phyloP scores from a whole-genome alignment of 129 eudicot genomes.

The Saussurea involucrata region DNA sequence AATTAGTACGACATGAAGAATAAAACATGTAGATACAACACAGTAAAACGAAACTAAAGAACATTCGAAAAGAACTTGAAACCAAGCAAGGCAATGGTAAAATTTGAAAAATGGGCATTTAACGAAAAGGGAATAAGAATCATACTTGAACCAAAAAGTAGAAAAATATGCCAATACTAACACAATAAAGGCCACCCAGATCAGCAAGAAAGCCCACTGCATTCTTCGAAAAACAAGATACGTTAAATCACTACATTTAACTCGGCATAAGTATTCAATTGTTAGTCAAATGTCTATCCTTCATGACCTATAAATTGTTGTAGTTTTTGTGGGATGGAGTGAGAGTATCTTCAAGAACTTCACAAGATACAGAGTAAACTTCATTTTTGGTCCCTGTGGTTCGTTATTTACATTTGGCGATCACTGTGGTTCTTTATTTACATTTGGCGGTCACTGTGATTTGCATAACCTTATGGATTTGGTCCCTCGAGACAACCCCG shows the following conservation, averaged over 20 bases:
- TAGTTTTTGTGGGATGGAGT: background rate
- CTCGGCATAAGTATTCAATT: background rate
- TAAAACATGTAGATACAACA: background rate
- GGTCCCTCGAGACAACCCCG: background rate
- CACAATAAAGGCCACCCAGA: slow-evolving; percentile 86
- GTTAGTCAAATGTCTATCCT: background rate
- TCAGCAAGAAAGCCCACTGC: slow-evolving; percentile 99
- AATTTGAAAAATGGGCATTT: background rate
- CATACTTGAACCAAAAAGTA: slow-evolving; percentile 86
- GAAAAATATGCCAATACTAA: slow-evolving; percentile 81
- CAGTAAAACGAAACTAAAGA: background rate
- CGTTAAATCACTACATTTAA: slow-evolving; percentile 21
- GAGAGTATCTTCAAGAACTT: background rate
- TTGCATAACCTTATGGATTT: background rate
- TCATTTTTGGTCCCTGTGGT: background rate
- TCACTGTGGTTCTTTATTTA: background rate
- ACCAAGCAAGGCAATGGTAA: background rate
- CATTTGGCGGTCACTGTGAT: background rate
- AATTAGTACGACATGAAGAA: background rate
- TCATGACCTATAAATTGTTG: background rate
- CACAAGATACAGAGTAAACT: background rate
- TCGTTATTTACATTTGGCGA: background rate
- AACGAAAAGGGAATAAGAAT: slow-evolving; percentile 15
- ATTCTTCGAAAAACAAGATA: slow-evolving; percentile 37
- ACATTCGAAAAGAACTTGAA: background rate